Evolutionary conservation across 257 asterid genomes (phyloP), one percentile per base, ranked within the genome.

Genomic region (Nyctanthes arbortristis): DNA sequence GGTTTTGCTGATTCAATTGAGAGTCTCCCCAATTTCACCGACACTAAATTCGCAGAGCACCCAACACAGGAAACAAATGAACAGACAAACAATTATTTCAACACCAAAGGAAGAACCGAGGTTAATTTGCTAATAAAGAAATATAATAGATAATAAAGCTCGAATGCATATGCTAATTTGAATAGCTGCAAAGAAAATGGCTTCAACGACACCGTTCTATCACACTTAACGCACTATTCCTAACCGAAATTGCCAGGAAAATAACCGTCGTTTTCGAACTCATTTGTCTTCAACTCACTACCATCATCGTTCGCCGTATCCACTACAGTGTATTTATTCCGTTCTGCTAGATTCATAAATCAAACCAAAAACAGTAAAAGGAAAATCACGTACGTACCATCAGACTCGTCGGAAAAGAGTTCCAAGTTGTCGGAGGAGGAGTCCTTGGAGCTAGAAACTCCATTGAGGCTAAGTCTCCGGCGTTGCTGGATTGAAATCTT

Each of bases 401-500:
- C 75, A 22, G 79, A 55, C 49, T 80, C 77, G 34, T 76, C 75
- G 66, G 75, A 61, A 58, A 88, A 91, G 76, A 94, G 97, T 91
- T 91, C 97, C 66, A 90, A 79, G 61, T 69, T 68, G 33, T 90
- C 90, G 20, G 82, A 85, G 70, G 72, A 13, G n/a, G 85, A 52
- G 47, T 76, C 82, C 71, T 71, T 78, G 63, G 80, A 59, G 31
- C 30, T 27, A 32, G 76, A 73, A 49, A 60, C 40, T 57, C 82
- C 87, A 71, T 74, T 82, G 73, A 78, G 72, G 81, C 85, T 82
- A 67, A 73, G 77, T 29, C 97, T 87, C 0, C 93, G 89, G 65
- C 95, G 96, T 78, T 84, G 96, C 68, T 80, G 77, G 66, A n/a
- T 31, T 71, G 81, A 45, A 62, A 61, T 68, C 72, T 72, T 86